These are phyloP conservation scores for Dillenia turbinata DNA, from an alignment of 164 flowering plant genomes.

Conservation along the genomic window DNA sequence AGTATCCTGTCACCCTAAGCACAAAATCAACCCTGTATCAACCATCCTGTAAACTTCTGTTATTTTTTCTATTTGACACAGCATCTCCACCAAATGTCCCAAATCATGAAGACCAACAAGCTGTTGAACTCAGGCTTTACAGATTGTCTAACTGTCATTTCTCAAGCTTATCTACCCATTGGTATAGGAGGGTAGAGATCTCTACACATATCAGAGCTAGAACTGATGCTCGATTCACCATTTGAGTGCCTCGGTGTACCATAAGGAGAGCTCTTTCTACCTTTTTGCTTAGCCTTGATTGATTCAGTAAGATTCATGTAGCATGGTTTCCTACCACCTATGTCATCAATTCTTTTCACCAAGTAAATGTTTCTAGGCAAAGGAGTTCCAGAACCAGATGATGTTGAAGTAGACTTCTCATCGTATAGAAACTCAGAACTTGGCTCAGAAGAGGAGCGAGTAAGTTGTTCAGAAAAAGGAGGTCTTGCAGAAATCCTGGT, in stretches of 20 bases:
- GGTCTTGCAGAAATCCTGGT: constrained; percentile 30
- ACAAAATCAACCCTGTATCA: no score
- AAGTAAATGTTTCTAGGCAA: constrained; percentile 14
- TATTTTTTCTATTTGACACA: no score
- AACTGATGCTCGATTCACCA: constrained; percentile 30
- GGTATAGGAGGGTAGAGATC: constrained; percentile 37
- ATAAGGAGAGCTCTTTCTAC: constrained; percentile 1
- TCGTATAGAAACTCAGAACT: constrained; percentile 28
- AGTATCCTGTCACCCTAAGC: no score
- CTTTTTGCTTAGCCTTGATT: constrained; percentile 44
- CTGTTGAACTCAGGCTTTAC: constrained; percentile 22
- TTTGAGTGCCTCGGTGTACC: constrained; percentile 11
- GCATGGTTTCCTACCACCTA: constrained; percentile 28
- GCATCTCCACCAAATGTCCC: no score
- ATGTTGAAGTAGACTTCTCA: constrained; percentile 35
- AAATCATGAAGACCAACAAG: constrained; percentile 25
- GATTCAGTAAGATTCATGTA: constrained; percentile 57
- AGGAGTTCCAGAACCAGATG: constrained; percentile 31
- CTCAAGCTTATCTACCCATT: constrained; percentile 9
- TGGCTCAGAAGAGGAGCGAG: constrained; percentile 30
- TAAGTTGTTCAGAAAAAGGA: constrained; percentile 4
- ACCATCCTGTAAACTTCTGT: no score
- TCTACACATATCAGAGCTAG: constrained; percentile 27
- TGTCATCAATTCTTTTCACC: constrained; percentile 12
- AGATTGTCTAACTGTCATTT: neutral